Evolutionary conservation across 2,329 filamentous ascomycete species (phyloP).

Genomic region (Pestalotiopsis sp.): DNA sequence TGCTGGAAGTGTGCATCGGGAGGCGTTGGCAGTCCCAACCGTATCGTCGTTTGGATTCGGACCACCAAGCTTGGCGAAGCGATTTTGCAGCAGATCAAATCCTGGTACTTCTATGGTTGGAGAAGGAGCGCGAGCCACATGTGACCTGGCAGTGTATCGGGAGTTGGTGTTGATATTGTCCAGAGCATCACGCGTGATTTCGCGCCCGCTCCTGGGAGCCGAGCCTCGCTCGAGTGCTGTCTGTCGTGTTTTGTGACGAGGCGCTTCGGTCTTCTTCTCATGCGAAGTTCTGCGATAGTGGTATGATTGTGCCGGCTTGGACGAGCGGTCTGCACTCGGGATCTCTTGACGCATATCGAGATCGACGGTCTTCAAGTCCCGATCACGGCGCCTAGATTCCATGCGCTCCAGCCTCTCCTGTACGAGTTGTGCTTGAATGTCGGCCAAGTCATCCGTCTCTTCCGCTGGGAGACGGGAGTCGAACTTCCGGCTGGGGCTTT

Average conservation of each 20-base stretch:
- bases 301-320: constrained; percentile 14
- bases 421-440: constrained; percentile 28
- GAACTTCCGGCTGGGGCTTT: constrained; percentile 14
- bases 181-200: constrained; percentile 19
- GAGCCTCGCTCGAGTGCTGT: constrained; percentile 4
- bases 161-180: constrained; percentile 21
- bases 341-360: not conserved
- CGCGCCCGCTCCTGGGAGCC: constrained; percentile 11
- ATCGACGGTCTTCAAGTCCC: constrained; percentile 20
- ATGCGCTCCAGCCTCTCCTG: constrained; percentile 23
- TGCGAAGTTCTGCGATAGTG: constrained; percentile 20
- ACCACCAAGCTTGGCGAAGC: constrained; percentile 47
- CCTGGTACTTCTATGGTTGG: constrained; percentile 32
- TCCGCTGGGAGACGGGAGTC: constrained; percentile 18
- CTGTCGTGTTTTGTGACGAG: constrained; percentile 12
- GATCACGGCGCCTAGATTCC: constrained; percentile 20
- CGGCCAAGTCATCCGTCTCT: constrained; percentile 33
- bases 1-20: constrained; percentile 48
- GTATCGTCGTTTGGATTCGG: constrained; percentile 34
- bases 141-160: constrained; percentile 20
- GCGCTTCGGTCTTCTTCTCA: constrained; percentile 26
- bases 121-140: constrained; percentile 27
- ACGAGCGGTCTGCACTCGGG: constrained; percentile 8
- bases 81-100: constrained; percentile 49
- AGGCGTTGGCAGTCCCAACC: constrained; percentile 38